phyloP scores from a whole-genome alignment of 169 alveolate species.

The Plasmodium fragile region DNA sequence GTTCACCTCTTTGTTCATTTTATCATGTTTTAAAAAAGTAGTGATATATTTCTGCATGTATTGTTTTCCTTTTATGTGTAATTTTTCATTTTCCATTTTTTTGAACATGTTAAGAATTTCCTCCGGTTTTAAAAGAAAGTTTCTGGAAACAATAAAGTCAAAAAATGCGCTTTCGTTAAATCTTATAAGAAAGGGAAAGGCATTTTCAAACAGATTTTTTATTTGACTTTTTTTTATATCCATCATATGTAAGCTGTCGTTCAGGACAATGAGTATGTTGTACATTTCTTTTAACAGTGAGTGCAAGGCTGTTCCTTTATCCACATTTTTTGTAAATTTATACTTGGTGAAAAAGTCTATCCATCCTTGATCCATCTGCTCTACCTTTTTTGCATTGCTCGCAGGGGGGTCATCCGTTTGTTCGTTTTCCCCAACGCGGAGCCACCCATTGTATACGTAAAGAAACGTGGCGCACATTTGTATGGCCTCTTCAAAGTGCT shows the following conservation, averaged over 20 bases:
- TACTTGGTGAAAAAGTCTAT: background rate
- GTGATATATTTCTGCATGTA: conserved; percentile 53
- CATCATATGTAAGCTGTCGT: conserved; percentile 33
- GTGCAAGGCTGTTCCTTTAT: background rate
- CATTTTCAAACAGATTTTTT: conserved; percentile 41
- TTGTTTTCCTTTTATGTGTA: conserved; percentile 5
- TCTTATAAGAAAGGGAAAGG: conserved; percentile 55
- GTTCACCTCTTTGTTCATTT: conserved; percentile 38
- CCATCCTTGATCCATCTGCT: background rate
- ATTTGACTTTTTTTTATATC: conserved; percentile 16
- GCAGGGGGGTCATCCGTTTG: background rate
- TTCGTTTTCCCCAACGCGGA: background rate
- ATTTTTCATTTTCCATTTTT: background rate
- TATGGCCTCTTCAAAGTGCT: conserved; percentile 30
- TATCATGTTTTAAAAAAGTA: conserved; percentile 40
- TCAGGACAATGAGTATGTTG: conserved; percentile 30
- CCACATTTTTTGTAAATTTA: conserved; percentile 3
- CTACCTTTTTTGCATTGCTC: background rate
- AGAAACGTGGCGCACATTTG: conserved; percentile 40
- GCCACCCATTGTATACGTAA: background rate
- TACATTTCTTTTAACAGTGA: conserved; percentile 30
- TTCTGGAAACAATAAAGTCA: conserved; percentile 17
- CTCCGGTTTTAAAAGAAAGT: conserved; percentile 27
- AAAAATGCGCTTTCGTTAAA: conserved; percentile 53
- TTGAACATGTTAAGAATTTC: conserved; percentile 34